Percentiles rank a stretch among this genome's conserved stretches.
Conservation (phyloP, 176 grass and related monocot species). For the Musa itinerans region DNA sequence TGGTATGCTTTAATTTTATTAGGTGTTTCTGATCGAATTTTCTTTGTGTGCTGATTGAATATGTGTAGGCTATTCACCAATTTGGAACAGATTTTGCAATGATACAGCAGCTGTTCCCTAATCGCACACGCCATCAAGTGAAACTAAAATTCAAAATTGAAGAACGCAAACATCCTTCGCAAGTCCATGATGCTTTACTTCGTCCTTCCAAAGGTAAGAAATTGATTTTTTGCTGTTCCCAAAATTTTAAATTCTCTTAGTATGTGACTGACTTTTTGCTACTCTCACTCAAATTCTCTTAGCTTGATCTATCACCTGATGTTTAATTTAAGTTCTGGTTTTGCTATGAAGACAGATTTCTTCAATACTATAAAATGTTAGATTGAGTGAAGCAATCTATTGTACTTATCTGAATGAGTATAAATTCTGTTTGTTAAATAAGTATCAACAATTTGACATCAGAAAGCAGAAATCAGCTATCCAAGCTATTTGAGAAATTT, state of each 20-base stretch:
- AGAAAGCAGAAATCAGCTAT: too few species aligned
- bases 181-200: constrained; percentile 62
- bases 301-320: constrained; percentile 9
- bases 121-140: constrained; percentile 61
- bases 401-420: too few species aligned
- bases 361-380: background rate
- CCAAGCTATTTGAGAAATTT: too few species aligned
- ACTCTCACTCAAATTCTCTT: constrained; percentile 8
- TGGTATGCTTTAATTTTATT: constrained; percentile 8
- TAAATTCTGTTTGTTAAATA: too few species aligned
- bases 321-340: background rate
- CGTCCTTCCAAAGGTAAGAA: constrained; percentile 45
- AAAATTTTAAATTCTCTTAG: constrained; percentile 4
- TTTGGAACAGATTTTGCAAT: constrained; percentile 96
- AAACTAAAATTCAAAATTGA: constrained; percentile 75
- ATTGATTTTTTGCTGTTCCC: constrained; percentile 3
- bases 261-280: constrained; percentile 15
- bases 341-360: background rate
- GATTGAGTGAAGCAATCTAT: background rate
- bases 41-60: background rate
- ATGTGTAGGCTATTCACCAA: constrained; percentile 59
- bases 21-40: background rate
- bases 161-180: constrained; percentile 59
- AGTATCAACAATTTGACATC: too few species aligned
- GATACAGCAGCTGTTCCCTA: constrained; percentile 82